Evolutionary conservation across 352 stramenopile genomes (phyloP).

Genomic region (Phytopythium helicoides): DNA sequence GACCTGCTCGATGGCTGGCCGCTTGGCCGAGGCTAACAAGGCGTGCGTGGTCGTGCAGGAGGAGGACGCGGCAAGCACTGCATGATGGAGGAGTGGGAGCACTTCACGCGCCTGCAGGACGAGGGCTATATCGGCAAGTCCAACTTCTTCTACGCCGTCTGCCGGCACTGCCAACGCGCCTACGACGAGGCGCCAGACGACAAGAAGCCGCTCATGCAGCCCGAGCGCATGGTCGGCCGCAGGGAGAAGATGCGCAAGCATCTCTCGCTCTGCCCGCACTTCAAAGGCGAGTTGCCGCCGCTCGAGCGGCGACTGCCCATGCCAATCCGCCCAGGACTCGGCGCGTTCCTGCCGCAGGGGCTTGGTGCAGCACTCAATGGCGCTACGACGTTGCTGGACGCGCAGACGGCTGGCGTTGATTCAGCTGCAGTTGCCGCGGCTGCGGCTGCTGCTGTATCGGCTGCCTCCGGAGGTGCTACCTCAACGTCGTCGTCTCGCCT

Average conservation of each 20-base stretch:
- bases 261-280: constrained; percentile 51
- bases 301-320: constrained; percentile 33
- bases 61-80: constrained; percentile 69
- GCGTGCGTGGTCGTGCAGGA: too few relatives aligned
- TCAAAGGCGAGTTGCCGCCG: constrained; percentile 61
- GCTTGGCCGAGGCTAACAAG: too few relatives aligned
- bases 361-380: not conserved
- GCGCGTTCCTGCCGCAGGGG: constrained; percentile 14
- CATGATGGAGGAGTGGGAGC: constrained; percentile 82
- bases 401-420: not conserved
- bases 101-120: constrained; percentile 72
- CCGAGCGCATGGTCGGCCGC: constrained; percentile 67
- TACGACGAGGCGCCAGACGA: constrained; percentile 52
- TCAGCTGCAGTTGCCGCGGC: not conserved
- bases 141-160: constrained; percentile 78
- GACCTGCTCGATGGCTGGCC: too few relatives aligned
- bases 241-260: constrained; percentile 83
- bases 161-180: constrained; percentile 65
- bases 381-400: not conserved
- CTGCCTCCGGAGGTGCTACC: not conserved
- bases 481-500: constrained; percentile 31
- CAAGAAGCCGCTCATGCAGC: constrained; percentile 48
- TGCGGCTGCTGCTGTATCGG: not conserved
- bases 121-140: constrained; percentile 83
- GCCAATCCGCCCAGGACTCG: constrained; percentile 13